A percentile compares a stretch with the other conserved stretches of the same genome.
Conservation (phyloP, 2,329 filamentous ascomycete genomes). For the Fusarium sp. region DNA sequence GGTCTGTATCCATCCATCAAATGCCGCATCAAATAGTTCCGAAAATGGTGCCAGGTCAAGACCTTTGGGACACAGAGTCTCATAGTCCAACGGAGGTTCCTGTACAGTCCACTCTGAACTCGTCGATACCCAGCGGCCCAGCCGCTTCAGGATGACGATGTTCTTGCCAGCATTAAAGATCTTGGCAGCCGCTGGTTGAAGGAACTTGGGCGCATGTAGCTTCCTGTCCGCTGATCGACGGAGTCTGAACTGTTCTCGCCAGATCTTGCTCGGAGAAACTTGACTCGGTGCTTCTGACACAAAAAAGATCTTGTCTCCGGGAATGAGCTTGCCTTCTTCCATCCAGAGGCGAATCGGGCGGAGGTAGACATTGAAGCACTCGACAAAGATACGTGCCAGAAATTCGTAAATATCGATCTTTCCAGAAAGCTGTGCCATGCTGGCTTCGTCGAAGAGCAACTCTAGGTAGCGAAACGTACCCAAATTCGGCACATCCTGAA, state of each 20-base stretch:
- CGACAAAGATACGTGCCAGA: slow-evolving; percentile 78
- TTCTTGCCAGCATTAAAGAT: slow-evolving; percentile 93
- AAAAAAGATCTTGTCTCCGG: slow-evolving; percentile 80
- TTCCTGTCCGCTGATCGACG: slow-evolving; percentile 69
- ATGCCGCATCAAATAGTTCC: slow-evolving; percentile 77
- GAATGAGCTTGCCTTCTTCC: slow-evolving; percentile 77
- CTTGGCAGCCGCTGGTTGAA: slow-evolving; percentile 74
- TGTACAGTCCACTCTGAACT: slow-evolving; percentile 44
- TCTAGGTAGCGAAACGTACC: slow-evolving; percentile 82
- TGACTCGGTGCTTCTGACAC: slow-evolving; percentile 69
- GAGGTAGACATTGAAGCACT: slow-evolving; percentile 85
- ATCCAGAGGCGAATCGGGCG: slow-evolving; percentile 87
- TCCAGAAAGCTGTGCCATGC: slow-evolving; percentile 76
- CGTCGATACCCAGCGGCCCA: slow-evolving; percentile 65
- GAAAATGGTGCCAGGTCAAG: slow-evolving; percentile 74
- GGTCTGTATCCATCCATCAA: slow-evolving; percentile 81
- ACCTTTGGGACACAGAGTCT: slow-evolving; percentile 63
- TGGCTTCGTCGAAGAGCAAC: slow-evolving; percentile 77
- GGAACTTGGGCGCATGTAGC: slow-evolving; percentile 79
- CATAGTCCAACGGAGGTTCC: slow-evolving; percentile 67
- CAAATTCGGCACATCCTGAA: slow-evolving; percentile 61
- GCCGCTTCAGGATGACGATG: slow-evolving; percentile 81
- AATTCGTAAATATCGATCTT: slow-evolving; percentile 71
- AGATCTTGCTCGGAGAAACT: slow-evolving; percentile 74
- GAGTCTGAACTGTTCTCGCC: slow-evolving; percentile 80